A percentile compares a stretch with the other conserved stretches of the same genome.
Evolutionary conservation across 1,139 yeast species (phyloP).

Genomic region (Kluyveromyces marxianus): DNA sequence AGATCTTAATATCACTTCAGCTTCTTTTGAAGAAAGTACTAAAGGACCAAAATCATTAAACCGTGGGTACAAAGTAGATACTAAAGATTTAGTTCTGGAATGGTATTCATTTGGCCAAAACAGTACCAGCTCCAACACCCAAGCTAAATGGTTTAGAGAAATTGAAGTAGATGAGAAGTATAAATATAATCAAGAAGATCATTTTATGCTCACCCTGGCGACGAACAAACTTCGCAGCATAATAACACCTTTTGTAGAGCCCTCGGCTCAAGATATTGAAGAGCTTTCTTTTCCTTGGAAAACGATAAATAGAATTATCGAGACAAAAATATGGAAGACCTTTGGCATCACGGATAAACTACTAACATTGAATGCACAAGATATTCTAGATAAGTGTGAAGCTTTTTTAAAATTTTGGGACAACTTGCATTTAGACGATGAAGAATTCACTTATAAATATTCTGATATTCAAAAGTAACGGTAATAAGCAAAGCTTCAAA

Average conservation of each 20-base stretch:
- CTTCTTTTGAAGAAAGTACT: background rate
- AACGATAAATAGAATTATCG: background rate
- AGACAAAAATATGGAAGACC: constrained; percentile 2
- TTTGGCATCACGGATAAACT: constrained; percentile 9
- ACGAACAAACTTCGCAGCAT: background rate
- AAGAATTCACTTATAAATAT: constrained; percentile 5
- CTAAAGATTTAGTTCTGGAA: background rate
- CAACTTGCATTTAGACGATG: constrained; percentile 3
- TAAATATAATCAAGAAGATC: constrained; percentile 3
- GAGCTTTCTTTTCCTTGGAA: background rate
- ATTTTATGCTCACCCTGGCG: background rate
- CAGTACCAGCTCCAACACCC: background rate
- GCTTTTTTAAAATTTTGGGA: constrained; percentile 6
- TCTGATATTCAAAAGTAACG: too few species aligned
- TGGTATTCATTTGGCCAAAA: background rate
- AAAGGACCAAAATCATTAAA: background rate
- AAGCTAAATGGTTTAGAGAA: constrained; percentile 15
- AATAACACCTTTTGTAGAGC: background rate
- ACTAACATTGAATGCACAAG: constrained; percentile 1
- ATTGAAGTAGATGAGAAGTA: constrained; percentile 19
- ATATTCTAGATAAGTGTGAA: constrained; percentile 1
- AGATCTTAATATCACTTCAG: background rate
- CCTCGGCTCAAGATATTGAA: background rate
- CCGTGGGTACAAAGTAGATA: background rate
- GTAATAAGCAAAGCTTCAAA: too few species aligned